Evolutionary conservation across 192 early-diverging fungal genomes (phyloP).

Genomic region (Entophlyctis helioformis): DNA sequence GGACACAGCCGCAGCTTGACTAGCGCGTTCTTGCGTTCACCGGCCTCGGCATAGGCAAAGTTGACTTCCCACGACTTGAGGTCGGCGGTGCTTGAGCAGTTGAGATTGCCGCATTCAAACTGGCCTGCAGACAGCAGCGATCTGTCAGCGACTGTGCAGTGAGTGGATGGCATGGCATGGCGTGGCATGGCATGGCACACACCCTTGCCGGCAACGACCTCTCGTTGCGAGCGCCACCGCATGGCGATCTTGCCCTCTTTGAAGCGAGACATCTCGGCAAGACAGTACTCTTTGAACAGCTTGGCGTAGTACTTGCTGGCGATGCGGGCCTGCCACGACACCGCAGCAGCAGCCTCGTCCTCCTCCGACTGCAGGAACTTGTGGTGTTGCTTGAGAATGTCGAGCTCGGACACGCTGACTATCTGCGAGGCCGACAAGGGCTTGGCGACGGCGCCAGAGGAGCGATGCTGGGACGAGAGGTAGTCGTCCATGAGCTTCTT

Average conservation of each 20-base stretch:
- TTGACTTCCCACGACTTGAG: constrained; percentile 78
- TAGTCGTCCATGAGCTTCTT: constrained; percentile 50
- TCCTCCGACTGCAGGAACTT: constrained; percentile 51
- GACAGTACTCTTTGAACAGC: constrained; percentile 75
- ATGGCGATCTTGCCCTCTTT: constrained; percentile 60
- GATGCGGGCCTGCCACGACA: constrained; percentile 59
- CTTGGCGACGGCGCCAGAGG: no score
- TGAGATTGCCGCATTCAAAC: constrained; percentile 56
- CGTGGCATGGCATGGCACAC: neutral
- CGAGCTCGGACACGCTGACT: constrained; percentile 39
- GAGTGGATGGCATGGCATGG: neutral
- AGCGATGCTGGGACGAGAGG: neutral
- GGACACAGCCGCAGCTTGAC: constrained; percentile 71
- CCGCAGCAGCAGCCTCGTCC: constrained; percentile 24
- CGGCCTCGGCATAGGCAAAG: constrained; percentile 67
- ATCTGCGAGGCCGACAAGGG: neutral
- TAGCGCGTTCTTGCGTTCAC: constrained; percentile 62
- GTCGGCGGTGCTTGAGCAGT: constrained; percentile 12
- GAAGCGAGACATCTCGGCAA: constrained; percentile 60
- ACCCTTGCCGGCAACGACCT: constrained; percentile 59
- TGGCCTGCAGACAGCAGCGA: constrained; percentile 32
- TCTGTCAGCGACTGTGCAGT: neutral
- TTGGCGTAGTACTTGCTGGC: constrained; percentile 79
- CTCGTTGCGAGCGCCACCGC: constrained; percentile 58
- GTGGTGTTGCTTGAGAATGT: constrained; percentile 63